These are phyloP conservation scores for Glebionis coronaria DNA, from an alignment of 129 eudicot genomes.

Conservation along the genomic window DNA sequence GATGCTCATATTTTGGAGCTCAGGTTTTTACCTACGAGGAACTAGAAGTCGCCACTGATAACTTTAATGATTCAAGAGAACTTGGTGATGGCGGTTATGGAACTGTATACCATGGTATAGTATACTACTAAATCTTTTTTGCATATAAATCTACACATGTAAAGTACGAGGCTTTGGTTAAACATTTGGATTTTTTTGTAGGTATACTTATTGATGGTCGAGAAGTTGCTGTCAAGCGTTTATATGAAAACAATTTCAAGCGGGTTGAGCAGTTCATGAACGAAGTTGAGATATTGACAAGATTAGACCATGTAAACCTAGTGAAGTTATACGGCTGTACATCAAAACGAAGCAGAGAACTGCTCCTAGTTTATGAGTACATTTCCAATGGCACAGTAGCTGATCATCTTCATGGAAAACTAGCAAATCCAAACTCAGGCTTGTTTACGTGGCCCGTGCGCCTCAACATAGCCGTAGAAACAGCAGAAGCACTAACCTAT, in stretches of 20 bases:
- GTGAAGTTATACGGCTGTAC: slow-evolving; percentile 86
- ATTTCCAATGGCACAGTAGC: slow-evolving; percentile 89
- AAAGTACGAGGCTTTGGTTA: background rate
- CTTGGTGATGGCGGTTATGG: slow-evolving; percentile 97
- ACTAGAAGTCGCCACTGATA: slow-evolving; percentile 82
- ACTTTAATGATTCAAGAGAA: slow-evolving; percentile 59
- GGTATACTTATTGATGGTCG: slow-evolving; percentile 80
- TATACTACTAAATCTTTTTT: no score
- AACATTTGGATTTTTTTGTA: slow-evolving; percentile 15
- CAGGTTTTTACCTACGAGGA: slow-evolving; percentile 73
- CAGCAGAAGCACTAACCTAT: slow-evolving; percentile 78
- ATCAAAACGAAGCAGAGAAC: slow-evolving; percentile 67
- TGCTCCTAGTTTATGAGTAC: slow-evolving; percentile 83
- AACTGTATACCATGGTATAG: slow-evolving; percentile 76
- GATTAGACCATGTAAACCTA: slow-evolving; percentile 59
- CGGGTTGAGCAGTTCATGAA: slow-evolving; percentile 91
- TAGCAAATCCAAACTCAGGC: slow-evolving; percentile 44
- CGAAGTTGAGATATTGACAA: slow-evolving; percentile 72
- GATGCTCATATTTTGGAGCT: slow-evolving; percentile 66
- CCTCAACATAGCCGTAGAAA: slow-evolving; percentile 72
- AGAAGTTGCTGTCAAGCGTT: slow-evolving; percentile 80
- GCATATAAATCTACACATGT: no score
- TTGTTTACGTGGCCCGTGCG: slow-evolving; percentile 67
- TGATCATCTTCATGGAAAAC: slow-evolving; percentile 88
- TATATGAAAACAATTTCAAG: slow-evolving; percentile 78